Conservation (phyloP, 116 monocot species). For the Posidonia oceanica region DNA sequence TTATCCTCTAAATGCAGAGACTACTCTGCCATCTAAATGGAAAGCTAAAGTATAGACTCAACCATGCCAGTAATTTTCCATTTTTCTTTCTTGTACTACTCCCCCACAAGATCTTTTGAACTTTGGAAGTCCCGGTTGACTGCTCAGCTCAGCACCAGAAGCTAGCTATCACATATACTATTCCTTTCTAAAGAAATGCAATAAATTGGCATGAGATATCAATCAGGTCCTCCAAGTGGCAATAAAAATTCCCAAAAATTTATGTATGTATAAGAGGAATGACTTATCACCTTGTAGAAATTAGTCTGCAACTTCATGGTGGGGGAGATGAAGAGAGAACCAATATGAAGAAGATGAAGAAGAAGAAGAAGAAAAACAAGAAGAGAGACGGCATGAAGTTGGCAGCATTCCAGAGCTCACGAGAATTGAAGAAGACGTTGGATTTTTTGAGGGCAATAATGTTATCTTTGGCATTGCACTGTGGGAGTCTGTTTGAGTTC, state of each 20-base stretch:
- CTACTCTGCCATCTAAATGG: neutral
- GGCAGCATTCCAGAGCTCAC: neutral
- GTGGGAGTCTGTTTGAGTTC: neutral
- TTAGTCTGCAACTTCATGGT: neutral
- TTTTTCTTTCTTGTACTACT: too few relatives aligned
- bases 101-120: too few relatives aligned
- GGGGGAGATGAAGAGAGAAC: neutral
- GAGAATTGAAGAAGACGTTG: conserved; percentile 1
- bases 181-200: too few relatives aligned
- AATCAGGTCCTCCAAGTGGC: too few relatives aligned
- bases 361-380: neutral
- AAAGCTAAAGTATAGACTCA: neutral
- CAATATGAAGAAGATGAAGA: neutral
- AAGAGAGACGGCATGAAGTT: neutral
- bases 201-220: too few relatives aligned
- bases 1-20: neutral
- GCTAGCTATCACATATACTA: too few relatives aligned
- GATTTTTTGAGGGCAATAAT: neutral
- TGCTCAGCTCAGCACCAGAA: too few relatives aligned
- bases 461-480: neutral
- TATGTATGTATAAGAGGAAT: conserved; percentile 1
- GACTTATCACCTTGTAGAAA: conserved; percentile 1
- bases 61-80: neutral
- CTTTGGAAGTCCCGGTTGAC: too few relatives aligned
- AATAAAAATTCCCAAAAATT: too few relatives aligned